A percentile compares a stretch with the other conserved stretches of the same genome.
These are phyloP conservation scores for Trichoderma arundinaceum DNA, from an alignment of 2,329 filamentous ascomycete genomes.

Conservation along the genomic window DNA sequence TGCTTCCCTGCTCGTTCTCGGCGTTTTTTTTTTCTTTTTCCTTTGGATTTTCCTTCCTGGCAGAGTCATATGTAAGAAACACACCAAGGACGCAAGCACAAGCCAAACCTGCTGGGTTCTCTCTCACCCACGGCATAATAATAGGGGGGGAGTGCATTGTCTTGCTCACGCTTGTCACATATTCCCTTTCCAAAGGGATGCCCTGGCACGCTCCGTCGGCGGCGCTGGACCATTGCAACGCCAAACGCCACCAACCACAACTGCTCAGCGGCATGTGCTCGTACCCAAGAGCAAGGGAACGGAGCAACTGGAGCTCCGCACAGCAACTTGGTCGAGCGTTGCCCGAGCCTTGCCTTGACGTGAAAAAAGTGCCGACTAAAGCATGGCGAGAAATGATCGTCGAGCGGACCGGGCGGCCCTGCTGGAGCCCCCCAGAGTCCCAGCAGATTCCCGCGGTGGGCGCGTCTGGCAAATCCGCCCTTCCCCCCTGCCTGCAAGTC, in stretches of 20 bases:
- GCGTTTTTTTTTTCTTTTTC: not conserved
- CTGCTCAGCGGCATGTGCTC: not conserved
- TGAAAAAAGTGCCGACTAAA: constrained; percentile 22
- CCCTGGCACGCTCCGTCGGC: not conserved
- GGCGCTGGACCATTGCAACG: constrained; percentile 8
- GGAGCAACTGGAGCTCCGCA: not conserved
- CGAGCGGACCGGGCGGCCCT: constrained; percentile 26
- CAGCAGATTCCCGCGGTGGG: constrained; percentile 29
- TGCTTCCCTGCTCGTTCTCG: not conserved
- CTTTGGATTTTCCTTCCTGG: not conserved
- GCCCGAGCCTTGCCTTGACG: constrained; percentile 12
- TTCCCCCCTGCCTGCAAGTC: constrained; percentile 28
- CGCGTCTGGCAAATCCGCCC: constrained; percentile 12
- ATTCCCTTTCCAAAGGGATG: not conserved
- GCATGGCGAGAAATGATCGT: constrained; percentile 19
- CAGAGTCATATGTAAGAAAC: constrained; percentile 9
- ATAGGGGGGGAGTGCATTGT: not conserved
- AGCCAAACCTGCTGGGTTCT: not conserved
- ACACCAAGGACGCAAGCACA: not conserved
- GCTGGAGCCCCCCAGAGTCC: constrained; percentile 8
- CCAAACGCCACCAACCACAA: constrained; percentile 12
- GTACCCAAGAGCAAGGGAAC: constrained; percentile 8
- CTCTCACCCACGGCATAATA: not conserved
- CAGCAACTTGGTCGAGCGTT: not conserved
- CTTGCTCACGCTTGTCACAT: constrained; percentile 8